Evolutionary conservation across 169 alveolate genomes (phyloP), one percentile per base, ranked within the genome.

Genomic region (Plasmodium chabaudi): DNA sequence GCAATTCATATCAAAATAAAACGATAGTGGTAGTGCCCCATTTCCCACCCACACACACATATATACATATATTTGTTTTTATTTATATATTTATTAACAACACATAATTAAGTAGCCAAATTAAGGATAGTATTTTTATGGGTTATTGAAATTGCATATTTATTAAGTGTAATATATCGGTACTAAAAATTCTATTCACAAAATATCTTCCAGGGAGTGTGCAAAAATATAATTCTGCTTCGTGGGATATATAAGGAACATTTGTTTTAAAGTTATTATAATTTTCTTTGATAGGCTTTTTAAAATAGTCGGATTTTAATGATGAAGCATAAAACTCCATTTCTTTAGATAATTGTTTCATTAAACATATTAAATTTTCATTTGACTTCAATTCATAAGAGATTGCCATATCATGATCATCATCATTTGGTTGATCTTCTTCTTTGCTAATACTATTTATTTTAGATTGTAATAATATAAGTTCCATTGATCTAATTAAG

Each of bases 401-500:
- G 0, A 19, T 49, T 25, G 9, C 12, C 21, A 42, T 51, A 9
- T 51, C 42, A 34, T 3, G 0, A 34, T 21, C 12, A 5, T 59
- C 25, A 39, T 7, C 21, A 42, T 1, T 34, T 27, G 4, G 7
- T 2, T 7, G 10, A 15, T 27, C 9, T 10, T 12, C 46, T 17
- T 23, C 39, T 9, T 13, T 17, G 1, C 3, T 9, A 5, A 57
- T 23, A 34, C 44, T 71, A 12, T 5, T 34, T 49, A 75, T 34
- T 56, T 56, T 75, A 4, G 15, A 2, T 9, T 51, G 44, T 47
- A 75, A 53, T 63, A 75, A 27, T 5, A 55, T 1, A 44, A 63
- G 0, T 39, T 75, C 88, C 12, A 65, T 68, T 42, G 25, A 63
- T 75, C 64, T 75, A 63, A 75, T 75, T 63, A 75, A 23, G 13